Evolutionary conservation across 1,139 yeast genomes (phyloP), one percentile per base, ranked within the genome.

Genomic region (Candida neerlandica): DNA sequence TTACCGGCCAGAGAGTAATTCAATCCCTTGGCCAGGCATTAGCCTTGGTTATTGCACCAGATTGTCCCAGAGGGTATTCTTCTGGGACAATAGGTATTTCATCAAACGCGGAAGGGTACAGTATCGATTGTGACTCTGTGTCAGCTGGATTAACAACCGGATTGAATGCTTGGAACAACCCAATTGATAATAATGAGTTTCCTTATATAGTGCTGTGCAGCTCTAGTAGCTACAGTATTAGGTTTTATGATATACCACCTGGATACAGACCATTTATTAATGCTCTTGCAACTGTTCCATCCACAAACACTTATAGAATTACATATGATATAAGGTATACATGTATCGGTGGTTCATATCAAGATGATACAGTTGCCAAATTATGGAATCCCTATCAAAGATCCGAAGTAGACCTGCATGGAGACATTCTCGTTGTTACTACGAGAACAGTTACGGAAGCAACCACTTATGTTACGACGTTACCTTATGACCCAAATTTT

Each of bases 361-460:
- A 7, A 23, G 41, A 38, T n/a, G 41, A 21, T 23, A n/a, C 30
- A 6, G 23, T 38, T n/a, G 10, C 15, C 15, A 38, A 23, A 14
- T 9, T 18, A n/a, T 55, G 58, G 56, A 43, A 47, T 16, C n/a
- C 51, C 1, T 58, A 58, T 38, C 26, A 41, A 3, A 52, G 58
- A 44, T 44, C 49, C n/a, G 52, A 45, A 16, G 41, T 60, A 12
- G 62, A 53, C 9, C 50, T 60, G 4, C 56, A 56, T 9, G 54
- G 54, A 39, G 67, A 52, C 29, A 63, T 47, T 5, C 54, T 58
- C 3, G 53, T 54, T 6, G 39, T 55, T 16, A 48, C 53, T 12
- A 66, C 70, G 1, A 44, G 42, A 11, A 65, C 70, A 23, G 61
- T 59, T 57, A 56, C 65, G 7, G 68, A 65, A 5, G 18, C 58